Evolutionary conservation across 2,329 filamentous ascomycete species (phyloP), one percentile per base, ranked within the genome.

Genomic region (Ceratocystis destructans): DNA sequence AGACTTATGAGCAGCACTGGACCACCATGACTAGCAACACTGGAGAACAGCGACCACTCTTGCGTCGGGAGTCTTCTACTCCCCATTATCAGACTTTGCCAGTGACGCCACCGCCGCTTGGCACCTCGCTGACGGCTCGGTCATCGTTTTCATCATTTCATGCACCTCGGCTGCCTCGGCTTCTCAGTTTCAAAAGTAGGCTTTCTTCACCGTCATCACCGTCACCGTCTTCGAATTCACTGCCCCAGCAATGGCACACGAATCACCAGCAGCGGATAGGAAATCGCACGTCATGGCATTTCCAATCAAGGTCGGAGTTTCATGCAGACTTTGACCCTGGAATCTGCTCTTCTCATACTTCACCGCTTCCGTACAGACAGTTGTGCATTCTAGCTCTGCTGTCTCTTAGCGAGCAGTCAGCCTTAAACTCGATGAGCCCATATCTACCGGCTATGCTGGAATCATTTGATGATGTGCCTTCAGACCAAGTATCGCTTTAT

Each of bases 371-470:
- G 0, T 84, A 85, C 70, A 85, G 81, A 70, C 94, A 97, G 78
- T 86, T 99, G 68, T 82, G 86, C 4, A 83, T 97, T 12, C 79
- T 99, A 44, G 93, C 93, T 1, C 78, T 96, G 70, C 89, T 99
- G 68, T 92, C 92, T 5, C 81, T 99, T 25, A 88, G 89, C 65
- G 94, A 99, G 74, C 94, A 99, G 79, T 97, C 93, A 0, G 94
- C 94, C 0, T 82, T 99, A 73, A 99, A 99, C 75, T 96, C 91
- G 25, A 96, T 99, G 72, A 89, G 88, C 10, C 94, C 94, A 0
- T 99, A 99, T 75, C 83, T 99, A 1, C 94, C 94, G 0, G 84
- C 91, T 71, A 97, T 99, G 93, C 87, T 92, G 1, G 83, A 85
- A 25, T 86, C 85, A 0, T 97, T 97, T 73, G 88, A 90, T 1